Conservation (phyloP, 83 land plant genomes). For the Larix sibirica region DNA sequence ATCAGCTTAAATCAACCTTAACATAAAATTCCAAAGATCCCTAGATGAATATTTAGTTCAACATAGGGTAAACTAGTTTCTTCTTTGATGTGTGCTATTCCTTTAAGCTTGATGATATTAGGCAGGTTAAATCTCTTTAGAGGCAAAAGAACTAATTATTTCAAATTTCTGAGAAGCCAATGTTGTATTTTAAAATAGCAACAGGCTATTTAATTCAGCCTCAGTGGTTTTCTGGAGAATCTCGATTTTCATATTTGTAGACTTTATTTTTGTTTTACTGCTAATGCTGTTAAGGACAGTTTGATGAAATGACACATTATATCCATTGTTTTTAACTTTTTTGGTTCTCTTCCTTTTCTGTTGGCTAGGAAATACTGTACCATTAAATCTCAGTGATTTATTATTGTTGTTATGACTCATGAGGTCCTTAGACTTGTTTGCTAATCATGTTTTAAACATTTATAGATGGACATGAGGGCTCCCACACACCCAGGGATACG, state of each 20-base stretch:
- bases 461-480: slow-evolving; percentile 81
- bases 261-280: neutral
- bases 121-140: no score
- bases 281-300: neutral
- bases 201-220: neutral
- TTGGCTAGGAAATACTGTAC: neutral
- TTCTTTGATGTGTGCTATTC: no score
- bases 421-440: neutral
- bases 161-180: neutral
- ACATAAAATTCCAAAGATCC: no score
- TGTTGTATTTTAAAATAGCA: neutral
- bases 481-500: slow-evolving; percentile 53
- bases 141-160: neutral
- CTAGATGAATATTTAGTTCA: no score
- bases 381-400: neutral
- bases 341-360: neutral
- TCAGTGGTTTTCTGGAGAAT: no score
- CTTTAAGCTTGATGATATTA: no score
- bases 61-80: no score
- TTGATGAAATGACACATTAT: neutral
- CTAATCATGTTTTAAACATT: neutral
- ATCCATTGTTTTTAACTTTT: neutral
- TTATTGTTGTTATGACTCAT: no score
- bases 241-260: neutral
- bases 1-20: neutral